A percentile compares a stretch with the other conserved stretches of the same genome.
Evolutionary conservation across 306 rosid species (phyloP).

Genomic region (Gastrolobium bilobum): DNA sequence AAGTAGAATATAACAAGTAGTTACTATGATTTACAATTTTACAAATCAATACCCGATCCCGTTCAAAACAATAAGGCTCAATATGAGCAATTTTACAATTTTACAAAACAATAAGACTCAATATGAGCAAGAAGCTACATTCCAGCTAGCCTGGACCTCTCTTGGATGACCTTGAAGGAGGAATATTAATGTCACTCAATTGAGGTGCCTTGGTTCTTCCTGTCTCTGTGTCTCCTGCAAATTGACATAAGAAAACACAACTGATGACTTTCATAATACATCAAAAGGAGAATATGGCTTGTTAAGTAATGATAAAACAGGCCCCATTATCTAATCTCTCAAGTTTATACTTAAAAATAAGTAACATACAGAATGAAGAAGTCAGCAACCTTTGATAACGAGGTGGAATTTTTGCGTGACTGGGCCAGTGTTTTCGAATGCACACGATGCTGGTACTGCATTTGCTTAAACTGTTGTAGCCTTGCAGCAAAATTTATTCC

Average conservation of each 20-base stretch:
- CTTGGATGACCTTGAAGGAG: constrained; percentile 68
- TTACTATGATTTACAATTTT: constrained; percentile 92
- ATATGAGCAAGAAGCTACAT: constrained; percentile 50
- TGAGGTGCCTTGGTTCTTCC: constrained; percentile 61
- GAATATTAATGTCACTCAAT: constrained; percentile 59
- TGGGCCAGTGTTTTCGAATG: constrained; percentile 61
- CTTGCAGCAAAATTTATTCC: constrained; percentile 78
- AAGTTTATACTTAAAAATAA: background rate
- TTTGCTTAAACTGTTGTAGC: constrained; percentile 85
- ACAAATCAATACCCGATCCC: constrained; percentile 72
- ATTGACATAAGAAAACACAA: constrained; percentile 18
- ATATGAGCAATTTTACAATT: constrained; percentile 75
- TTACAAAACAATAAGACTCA: constrained; percentile 65
- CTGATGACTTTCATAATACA: background rate
- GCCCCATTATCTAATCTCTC: background rate
- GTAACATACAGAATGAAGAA: constrained; percentile 25
- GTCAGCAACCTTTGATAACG: constrained; percentile 62
- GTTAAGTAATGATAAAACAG: constrained; percentile 7
- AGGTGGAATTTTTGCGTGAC: constrained; percentile 46
- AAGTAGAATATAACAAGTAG: constrained; percentile 58
- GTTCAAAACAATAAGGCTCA: constrained; percentile 49
- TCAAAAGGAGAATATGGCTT: constrained; percentile 1
- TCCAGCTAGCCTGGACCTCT: constrained; percentile 62
- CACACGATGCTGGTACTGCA: constrained; percentile 82
- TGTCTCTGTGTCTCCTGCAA: constrained; percentile 68